Evolutionary conservation across 2,329 filamentous ascomycete species (phyloP).

Genomic region (Corynespora cassiicola): DNA sequence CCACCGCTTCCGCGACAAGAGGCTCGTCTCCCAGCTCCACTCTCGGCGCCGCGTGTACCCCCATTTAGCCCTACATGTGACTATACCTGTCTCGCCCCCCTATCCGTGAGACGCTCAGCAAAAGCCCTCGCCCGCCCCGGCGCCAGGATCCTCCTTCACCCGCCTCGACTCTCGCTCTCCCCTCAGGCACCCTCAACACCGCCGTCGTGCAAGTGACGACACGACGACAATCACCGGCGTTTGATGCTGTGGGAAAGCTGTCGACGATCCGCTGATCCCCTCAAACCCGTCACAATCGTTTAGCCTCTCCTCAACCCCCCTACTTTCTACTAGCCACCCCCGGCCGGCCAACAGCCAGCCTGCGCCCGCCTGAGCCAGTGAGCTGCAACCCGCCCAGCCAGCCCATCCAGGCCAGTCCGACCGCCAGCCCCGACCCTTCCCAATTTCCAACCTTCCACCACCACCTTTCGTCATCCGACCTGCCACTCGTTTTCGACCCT

Average conservation of each 20-base stretch:
- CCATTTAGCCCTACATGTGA: slow-evolving; percentile 29
- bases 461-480: slow-evolving; percentile 22
- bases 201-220: slow-evolving; percentile 22
- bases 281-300: slow-evolving; percentile 41
- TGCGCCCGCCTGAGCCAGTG: slow-evolving; percentile 30
- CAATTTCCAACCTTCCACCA: no score
- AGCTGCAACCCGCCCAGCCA: slow-evolving; percentile 22
- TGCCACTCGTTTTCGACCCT: slow-evolving; percentile 32
- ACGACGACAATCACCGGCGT: slow-evolving; percentile 13
- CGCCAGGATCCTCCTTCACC: slow-evolving; percentile 25
- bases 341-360: slow-evolving; percentile 31
- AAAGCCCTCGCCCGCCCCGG: slow-evolving; percentile 22
- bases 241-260: slow-evolving; percentile 24
- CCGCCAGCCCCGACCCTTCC: slow-evolving; percentile 23
- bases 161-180: slow-evolving; percentile 26
- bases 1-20: no score
- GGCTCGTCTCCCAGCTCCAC: slow-evolving; percentile 5
- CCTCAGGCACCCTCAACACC: slow-evolving; percentile 31
- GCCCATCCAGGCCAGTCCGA: slow-evolving; percentile 1
- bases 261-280: slow-evolving; percentile 36
- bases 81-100: slow-evolving; percentile 38
- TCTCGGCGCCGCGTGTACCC: slow-evolving; percentile 25
- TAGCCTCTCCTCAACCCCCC: slow-evolving; percentile 14
- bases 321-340: slow-evolving; percentile 20
- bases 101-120: slow-evolving; percentile 28